Base-by-base conservation (phyloP, 2,329 filamentous ascomycete species). In the Hypoxylon sp. region DNA sequence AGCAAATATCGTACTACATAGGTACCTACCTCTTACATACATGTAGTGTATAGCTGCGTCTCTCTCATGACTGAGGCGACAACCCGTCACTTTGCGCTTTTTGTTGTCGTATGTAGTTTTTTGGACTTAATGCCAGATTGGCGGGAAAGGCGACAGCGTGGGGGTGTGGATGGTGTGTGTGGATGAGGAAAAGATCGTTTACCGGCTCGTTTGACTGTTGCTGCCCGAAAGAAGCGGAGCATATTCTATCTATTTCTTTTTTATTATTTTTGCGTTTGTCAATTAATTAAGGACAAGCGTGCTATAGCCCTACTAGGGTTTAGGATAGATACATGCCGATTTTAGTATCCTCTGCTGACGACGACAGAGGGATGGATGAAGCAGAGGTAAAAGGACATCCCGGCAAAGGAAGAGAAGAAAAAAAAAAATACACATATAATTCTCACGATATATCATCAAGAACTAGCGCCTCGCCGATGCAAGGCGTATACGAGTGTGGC, bases 191-290 rank as follows among this genome's bases (percentile, higher is more conserved):
- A 65, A 68, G 75, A 77, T 78, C 76, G 73, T 75, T 70, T 68
- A 70, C 73, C 74, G 73, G 74, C 74, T 75, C 76, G 74, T 80
- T 77, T 77, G 73, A 75, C 72, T 80, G 79, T 81, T 81, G 78
- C 71, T 81, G 78, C 77, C 81, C 80, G 79, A 81, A 76, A 73
- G 73, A 77, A 78, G 77, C 75, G 77, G 75, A 72, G 72, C 66
- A 51, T 55, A 56, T 61, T 20, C 68, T 61, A 71, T 61, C 42
- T 56, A 37, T 46, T 67, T 50, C 56, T 72, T 64, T 67, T 63
- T 54, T 71, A 42, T 54, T 71, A 42, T 61, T 53, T 72, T 67
- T 75, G 71, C 74, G 72, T 75, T 76, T 76, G 74, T 61, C 68
- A 71, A 71, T 72, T 62, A 67, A 73, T 75, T 66, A 71, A 69